phyloP scores from a whole-genome alignment of 2,329 filamentous ascomycete genomes.

The Diaporthe ilicicola region DNA sequence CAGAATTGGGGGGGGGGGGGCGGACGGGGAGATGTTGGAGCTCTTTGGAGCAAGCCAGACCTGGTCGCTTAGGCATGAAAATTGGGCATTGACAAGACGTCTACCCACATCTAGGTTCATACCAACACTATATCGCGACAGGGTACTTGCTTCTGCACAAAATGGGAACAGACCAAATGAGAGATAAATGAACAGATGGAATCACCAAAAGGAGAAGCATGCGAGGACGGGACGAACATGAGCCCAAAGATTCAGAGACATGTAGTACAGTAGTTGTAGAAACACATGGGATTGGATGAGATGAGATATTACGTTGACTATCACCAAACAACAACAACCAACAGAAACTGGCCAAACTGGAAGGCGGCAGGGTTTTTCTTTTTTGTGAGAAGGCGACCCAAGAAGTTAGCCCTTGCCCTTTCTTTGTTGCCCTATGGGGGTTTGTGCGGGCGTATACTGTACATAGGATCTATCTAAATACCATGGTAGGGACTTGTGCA shows the following conservation, averaged over 20 bases:
- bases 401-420: conserved; percentile 3
- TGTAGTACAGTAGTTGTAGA: no score
- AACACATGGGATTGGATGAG: background rate
- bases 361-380: background rate
- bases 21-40: background rate
- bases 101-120: conserved; percentile 14
- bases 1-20: no score
- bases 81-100: conserved; percentile 12
- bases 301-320: background rate
- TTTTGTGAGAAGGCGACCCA: background rate
- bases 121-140: background rate
- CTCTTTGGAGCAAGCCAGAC: conserved; percentile 1
- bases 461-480: background rate
- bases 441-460: background rate
- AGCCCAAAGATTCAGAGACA: no score
- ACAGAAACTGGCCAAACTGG: background rate
- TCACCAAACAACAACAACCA: background rate
- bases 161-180: background rate
- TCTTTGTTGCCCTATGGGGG: conserved; percentile 17
- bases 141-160: conserved; percentile 7
- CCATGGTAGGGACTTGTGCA: background rate
- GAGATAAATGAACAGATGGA: conserved; percentile 9
- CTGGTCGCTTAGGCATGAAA: conserved; percentile 15
- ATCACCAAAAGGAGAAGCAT: background rate
- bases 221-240: background rate